A percentile compares a stretch with the other conserved stretches of the same genome.
These are phyloP conservation scores for Allomyces javanicus DNA, from an alignment of 192 early-diverging fungal species.

Conservation along the genomic window DNA sequence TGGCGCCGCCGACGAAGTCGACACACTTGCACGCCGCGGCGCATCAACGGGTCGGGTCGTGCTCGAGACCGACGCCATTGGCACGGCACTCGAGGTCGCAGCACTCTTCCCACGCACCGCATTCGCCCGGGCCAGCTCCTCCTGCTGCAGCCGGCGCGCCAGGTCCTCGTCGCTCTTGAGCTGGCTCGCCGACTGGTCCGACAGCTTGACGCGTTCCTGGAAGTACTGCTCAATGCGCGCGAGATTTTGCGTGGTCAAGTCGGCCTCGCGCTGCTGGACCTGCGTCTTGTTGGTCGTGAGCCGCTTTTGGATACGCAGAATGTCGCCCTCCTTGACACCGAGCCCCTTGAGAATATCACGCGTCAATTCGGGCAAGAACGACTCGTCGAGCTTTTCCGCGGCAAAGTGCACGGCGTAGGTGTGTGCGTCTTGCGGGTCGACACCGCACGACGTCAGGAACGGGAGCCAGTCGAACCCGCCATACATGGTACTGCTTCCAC, in stretches of 20 bases:
- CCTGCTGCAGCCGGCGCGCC: neutral
- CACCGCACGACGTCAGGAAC: conserved; percentile 59
- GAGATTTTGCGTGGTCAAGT: neutral
- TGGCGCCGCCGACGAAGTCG: too few species aligned
- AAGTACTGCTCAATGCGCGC: neutral
- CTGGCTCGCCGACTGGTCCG: neutral
- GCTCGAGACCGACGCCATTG: too few species aligned
- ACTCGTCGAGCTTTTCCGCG: conserved; percentile 65
- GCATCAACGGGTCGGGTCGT: too few species aligned
- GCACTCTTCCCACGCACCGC: too few species aligned
- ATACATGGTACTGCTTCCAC: conserved; percentile 5
- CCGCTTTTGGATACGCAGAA: conserved; percentile 51
- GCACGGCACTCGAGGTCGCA: neutral
- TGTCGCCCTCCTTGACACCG: conserved; percentile 68
- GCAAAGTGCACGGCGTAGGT: conserved; percentile 71
- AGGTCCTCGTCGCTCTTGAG: neutral
- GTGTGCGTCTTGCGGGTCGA: conserved; percentile 52
- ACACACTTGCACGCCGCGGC: too few species aligned
- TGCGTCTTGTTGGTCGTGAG: conserved; percentile 14
- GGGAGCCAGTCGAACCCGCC: conserved; percentile 87
- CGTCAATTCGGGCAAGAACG: conserved; percentile 53
- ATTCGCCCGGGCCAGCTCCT: neutral
- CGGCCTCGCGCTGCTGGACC: neutral
- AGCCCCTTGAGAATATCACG: conserved; percentile 53
- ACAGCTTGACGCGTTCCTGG: neutral